Percentiles rank a stretch among this genome's conserved stretches.
Evolutionary conservation across 2,329 filamentous ascomycete genomes (phyloP).

Genomic region (Penicillium sp.): DNA sequence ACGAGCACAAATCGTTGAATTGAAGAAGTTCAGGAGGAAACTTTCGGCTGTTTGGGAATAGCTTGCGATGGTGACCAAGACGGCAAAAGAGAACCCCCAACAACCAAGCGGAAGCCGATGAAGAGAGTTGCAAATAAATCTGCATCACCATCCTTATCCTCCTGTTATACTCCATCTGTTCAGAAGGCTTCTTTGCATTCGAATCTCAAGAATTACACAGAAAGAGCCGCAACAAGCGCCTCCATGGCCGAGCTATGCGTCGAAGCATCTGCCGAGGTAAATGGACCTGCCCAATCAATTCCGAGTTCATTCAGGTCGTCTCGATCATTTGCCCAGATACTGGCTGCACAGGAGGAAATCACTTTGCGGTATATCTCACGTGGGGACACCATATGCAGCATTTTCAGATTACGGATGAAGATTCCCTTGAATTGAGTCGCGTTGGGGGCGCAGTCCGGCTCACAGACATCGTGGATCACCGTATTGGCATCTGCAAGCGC

Average conservation of each 20-base stretch:
- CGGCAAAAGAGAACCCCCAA: no score
- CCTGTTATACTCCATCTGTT: no score
- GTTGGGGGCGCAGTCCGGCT: conserved; percentile 46
- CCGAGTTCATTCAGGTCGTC: conserved; percentile 50
- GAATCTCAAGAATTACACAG: conserved; percentile 1
- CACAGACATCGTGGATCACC: conserved; percentile 51
- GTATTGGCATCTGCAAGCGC: conserved; percentile 42
- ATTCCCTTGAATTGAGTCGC: conserved; percentile 67
- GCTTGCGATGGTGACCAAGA: no score
- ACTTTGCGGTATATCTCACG: conserved; percentile 48
- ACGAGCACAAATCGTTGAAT: background rate
- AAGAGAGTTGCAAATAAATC: no score
- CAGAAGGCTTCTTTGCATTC: background rate
- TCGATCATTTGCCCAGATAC: conserved; percentile 58
- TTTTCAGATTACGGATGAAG: conserved; percentile 59
- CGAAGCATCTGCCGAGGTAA: conserved; percentile 48
- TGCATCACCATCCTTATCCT: no score
- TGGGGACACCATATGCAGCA: conserved; percentile 50
- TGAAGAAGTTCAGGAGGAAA: no score
- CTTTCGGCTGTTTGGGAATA: no score
- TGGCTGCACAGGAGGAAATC: conserved; percentile 57
- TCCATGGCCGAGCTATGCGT: conserved; percentile 63
- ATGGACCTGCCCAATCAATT: conserved; percentile 61
- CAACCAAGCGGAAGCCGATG: no score
- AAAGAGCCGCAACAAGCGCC: conserved; percentile 55